Base-by-base conservation (phyloP, 495 filamentous ascomycete genomes). In the Alectoria sarmentosa region DNA sequence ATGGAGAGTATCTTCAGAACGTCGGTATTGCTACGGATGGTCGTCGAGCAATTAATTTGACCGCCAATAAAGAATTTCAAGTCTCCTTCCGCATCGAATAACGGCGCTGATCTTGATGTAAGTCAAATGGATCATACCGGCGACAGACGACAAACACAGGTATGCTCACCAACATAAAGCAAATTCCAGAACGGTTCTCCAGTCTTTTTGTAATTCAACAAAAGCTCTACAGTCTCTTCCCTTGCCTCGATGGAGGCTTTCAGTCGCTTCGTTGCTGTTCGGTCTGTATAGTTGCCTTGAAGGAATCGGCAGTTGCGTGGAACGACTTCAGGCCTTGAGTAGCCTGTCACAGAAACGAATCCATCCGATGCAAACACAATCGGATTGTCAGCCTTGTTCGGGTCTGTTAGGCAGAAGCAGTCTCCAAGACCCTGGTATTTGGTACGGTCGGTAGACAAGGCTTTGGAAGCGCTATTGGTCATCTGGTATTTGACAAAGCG, bases 141-240 rank as follows among this genome's bases (percentile, higher is more conserved):
- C 52, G 10, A 34, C 30, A 4, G n/a, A 21, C 7, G 28, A 21
- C 30, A 34, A 55, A 34, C 52, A 6, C 30, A 55, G 7, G 17
- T 28, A 58, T 14, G 65, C 71, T 54, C 61, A 74, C 72, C 69
- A 37, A 80, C 69, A 61, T 82, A 82, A 11, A 84, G 67, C 30
- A 85, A 67, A 62, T 83, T 84, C 82, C 81, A 84, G 63, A 82
- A 84, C 0, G 81, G 79, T 32, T 76, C 74, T 4, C 82, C 82
- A 60, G 78, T 79, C 42, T 81, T 81, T 55, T 74, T 76, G 61
- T 81, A 75, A 62, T 83, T 84, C 28, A 84, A 69, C 32, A 84
- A 61, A 7, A 84, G 73, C 70, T 84, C 81, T 6, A 79, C 77
- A 0, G 72, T 75, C 61, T 83, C 82, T 60, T 76, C 68, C 14